A percentile compares a stretch with the other conserved stretches of the same genome.
Evolutionary conservation across 495 filamentous ascomycete species (phyloP).

Genomic region (Clavariopsis aquatica): DNA sequence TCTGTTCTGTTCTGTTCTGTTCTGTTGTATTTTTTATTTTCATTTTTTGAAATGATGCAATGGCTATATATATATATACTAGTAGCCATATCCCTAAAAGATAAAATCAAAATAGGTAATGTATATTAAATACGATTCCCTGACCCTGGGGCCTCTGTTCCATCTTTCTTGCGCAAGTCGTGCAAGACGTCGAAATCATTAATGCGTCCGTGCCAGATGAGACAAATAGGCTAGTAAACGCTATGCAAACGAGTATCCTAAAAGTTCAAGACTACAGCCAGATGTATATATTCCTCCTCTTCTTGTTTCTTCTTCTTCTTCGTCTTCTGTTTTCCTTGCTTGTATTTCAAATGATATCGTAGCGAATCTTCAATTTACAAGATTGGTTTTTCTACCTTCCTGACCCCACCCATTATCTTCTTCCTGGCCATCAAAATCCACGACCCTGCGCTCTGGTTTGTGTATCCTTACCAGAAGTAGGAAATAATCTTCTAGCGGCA

Average conservation of each 20-base stretch:
- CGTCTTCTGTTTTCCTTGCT: no score
- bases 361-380: not conserved
- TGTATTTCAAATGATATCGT: no score
- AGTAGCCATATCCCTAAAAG: no score
- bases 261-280: not conserved
- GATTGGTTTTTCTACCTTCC: not conserved
- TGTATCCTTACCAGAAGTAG: constrained; percentile 63
- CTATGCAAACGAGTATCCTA: not conserved
- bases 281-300: not conserved
- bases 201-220: no score
- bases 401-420: constrained; percentile 21
- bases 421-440: constrained; percentile 19
- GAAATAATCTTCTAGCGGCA: constrained; percentile 66
- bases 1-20: no score
- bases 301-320: not conserved
- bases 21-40: no score
- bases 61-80: no score
- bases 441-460: constrained; percentile 52
- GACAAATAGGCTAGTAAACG: not conserved
- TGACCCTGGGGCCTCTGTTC: no score
- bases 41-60: no score
- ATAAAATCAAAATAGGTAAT: no score
- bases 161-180: no score
- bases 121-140: no score
- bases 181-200: not conserved